Conservation (phyloP, 139 green algal species). For the Microglena sp. region DNA sequence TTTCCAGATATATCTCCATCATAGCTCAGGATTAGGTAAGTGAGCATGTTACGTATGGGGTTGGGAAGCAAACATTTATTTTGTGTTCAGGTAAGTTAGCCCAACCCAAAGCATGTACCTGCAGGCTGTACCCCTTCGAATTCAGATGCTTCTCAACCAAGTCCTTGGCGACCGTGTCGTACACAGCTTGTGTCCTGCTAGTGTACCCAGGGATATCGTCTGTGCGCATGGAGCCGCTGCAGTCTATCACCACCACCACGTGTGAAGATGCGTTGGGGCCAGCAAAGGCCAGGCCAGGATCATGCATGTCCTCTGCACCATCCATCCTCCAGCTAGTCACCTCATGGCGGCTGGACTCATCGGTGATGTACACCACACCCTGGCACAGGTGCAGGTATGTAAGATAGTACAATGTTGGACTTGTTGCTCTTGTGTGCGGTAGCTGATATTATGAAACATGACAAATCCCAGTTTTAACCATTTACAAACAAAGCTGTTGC, state of each 20-base stretch:
- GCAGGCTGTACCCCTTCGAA: background rate
- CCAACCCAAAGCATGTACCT: too few relatives aligned
- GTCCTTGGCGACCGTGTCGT: constrained; percentile 21
- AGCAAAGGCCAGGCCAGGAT: background rate
- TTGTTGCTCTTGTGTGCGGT: too few relatives aligned
- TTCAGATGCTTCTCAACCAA: constrained; percentile 19
- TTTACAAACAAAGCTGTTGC: too few relatives aligned
- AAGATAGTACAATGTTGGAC: too few relatives aligned
- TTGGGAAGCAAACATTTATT: too few relatives aligned
- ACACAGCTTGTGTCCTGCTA: constrained; percentile 18
- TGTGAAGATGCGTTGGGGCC: background rate
- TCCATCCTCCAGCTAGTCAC: constrained; percentile 24
- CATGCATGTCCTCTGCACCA: background rate
- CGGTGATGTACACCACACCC: constrained; percentile 33
- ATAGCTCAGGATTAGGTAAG: too few relatives aligned
- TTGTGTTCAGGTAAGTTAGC: too few relatives aligned
- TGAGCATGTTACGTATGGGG: too few relatives aligned
- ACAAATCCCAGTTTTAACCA: too few relatives aligned
- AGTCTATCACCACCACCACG: constrained; percentile 27
- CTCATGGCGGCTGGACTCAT: constrained; percentile 26
- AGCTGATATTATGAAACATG: too few relatives aligned
- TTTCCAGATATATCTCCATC: too few relatives aligned
- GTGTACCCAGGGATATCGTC: constrained; percentile 21
- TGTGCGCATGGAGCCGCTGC: constrained; percentile 31
- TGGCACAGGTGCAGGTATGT: background rate